Evolutionary conservation across 441 rosid genomes (phyloP).

Genomic region (Capsella rubella): DNA sequence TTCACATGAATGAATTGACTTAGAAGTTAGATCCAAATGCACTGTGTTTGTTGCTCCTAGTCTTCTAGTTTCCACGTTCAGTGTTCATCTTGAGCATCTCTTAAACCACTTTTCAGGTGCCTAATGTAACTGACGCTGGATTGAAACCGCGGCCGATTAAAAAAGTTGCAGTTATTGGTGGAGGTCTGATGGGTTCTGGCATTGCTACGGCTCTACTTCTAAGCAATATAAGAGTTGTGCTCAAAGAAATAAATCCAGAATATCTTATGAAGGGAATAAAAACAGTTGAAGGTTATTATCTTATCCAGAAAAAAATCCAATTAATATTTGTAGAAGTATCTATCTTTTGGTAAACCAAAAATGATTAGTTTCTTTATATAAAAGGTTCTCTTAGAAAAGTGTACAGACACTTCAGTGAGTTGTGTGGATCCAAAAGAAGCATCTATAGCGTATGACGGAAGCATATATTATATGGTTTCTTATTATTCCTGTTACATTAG

Average conservation of each 20-base stretch:
- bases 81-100: slow-evolving; percentile 26
- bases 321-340: background rate
- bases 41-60: background rate
- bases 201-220: slow-evolving; percentile 83
- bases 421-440: slow-evolving; percentile 23
- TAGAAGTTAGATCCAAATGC: background rate
- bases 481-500: background rate
- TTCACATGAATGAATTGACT: too few species aligned
- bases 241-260: slow-evolving; percentile 88
- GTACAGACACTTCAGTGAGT: slow-evolving; percentile 1
- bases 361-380: slow-evolving; percentile 1
- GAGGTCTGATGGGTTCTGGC: slow-evolving; percentile 99
- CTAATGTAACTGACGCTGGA: slow-evolving; percentile 82
- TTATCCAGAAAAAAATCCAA: slow-evolving; percentile 24
- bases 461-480: background rate
- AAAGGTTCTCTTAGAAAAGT: background rate
- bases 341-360: slow-evolving; percentile 8
- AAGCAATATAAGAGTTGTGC: slow-evolving; percentile 72
- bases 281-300: slow-evolving; percentile 72
- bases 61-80: slow-evolving; percentile 21
- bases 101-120: slow-evolving; percentile 64
- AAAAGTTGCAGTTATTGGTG: slow-evolving; percentile 97
- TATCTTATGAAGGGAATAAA: slow-evolving; percentile 83
- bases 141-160: slow-evolving; percentile 80
- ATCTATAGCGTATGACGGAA: slow-evolving; percentile 11